These are phyloP conservation scores for Nematocida sp. DNA, from an alignment of 371 early-diverging fungal genomes.

Conservation along the genomic window DNA sequence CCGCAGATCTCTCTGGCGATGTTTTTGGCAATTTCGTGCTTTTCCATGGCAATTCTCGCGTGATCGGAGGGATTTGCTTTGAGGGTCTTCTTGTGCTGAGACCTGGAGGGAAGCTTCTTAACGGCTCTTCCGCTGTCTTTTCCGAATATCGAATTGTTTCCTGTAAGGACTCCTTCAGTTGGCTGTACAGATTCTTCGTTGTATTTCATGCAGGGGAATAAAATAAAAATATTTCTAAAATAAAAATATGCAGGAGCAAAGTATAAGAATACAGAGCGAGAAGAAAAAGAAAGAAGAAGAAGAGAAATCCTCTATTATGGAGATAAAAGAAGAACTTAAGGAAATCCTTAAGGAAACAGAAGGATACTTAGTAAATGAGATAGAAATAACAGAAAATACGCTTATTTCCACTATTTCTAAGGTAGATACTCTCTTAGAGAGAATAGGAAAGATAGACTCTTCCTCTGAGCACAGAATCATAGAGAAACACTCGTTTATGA, in stretches of 20 bases:
- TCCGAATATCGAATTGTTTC: slow-evolving; percentile 52
- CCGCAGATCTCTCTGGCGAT: slow-evolving; percentile 66
- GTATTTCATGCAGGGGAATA: slow-evolving; percentile 48
- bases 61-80: slow-evolving; percentile 16
- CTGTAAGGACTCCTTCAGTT: slow-evolving; percentile 21
- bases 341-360: slow-evolving; percentile 12
- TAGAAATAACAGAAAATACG: not conserved
- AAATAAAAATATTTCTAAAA: slow-evolving; percentile 48
- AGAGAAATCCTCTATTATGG: not conserved
- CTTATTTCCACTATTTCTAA: slow-evolving; percentile 1
- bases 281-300: not conserved
- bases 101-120: slow-evolving; percentile 28
- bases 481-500: slow-evolving; percentile 18
- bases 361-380: slow-evolving; percentile 1
- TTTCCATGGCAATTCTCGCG: slow-evolving; percentile 32
- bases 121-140: slow-evolving; percentile 25
- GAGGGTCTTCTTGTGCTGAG: slow-evolving; percentile 20
- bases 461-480: slow-evolving; percentile 38
- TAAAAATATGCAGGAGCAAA: slow-evolving; percentile 7
- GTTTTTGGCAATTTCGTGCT: slow-evolving; percentile 53
- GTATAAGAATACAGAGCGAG: not conserved
- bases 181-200: slow-evolving; percentile 34
- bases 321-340: not conserved
- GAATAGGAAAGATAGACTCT: not conserved
- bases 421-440: not conserved